Evolutionary conservation across 495 filamentous ascomycete species (phyloP).

Genomic region (Extremus antarcticus): DNA sequence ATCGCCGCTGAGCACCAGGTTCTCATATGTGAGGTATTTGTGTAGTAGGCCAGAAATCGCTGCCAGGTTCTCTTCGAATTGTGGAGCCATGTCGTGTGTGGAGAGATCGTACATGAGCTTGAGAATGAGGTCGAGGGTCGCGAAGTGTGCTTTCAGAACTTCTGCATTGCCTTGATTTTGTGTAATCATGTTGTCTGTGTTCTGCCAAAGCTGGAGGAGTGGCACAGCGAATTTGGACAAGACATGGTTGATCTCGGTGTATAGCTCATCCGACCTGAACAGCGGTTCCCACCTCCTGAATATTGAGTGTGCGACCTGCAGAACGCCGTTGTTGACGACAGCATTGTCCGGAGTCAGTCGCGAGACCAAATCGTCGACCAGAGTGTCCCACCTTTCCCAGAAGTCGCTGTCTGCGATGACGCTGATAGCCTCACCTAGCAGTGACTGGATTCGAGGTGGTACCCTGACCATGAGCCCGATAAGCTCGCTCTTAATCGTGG

Average conservation of each 20-base stretch:
- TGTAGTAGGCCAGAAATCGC: conserved; percentile 68
- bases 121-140: conserved; percentile 72
- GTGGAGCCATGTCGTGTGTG: conserved; percentile 87
- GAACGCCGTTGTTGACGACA: conserved; percentile 77
- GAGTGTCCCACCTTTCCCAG: conserved; percentile 85
- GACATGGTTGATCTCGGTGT: conserved; percentile 90
- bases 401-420: conserved; percentile 97
- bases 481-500: conserved; percentile 82
- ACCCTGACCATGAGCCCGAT: conserved; percentile 94
- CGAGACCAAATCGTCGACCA: conserved; percentile 84
- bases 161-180: conserved; percentile 62
- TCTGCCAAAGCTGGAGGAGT: conserved; percentile 63
- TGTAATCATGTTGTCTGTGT: conserved; percentile 66
- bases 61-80: conserved; percentile 75
- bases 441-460: conserved; percentile 73
- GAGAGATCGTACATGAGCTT: conserved; percentile 93
- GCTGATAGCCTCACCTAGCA: conserved; percentile 92
- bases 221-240: conserved; percentile 68
- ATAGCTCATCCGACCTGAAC: conserved; percentile 81
- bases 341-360: conserved; percentile 68
- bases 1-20: conserved; percentile 63
- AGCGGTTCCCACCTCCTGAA: conserved; percentile 93
- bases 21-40: conserved; percentile 88
- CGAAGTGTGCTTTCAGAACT: conserved; percentile 61
- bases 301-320: conserved; percentile 96